Conservation (phyloP, 257 asterid species). For the Paulownia fortunei region DNA sequence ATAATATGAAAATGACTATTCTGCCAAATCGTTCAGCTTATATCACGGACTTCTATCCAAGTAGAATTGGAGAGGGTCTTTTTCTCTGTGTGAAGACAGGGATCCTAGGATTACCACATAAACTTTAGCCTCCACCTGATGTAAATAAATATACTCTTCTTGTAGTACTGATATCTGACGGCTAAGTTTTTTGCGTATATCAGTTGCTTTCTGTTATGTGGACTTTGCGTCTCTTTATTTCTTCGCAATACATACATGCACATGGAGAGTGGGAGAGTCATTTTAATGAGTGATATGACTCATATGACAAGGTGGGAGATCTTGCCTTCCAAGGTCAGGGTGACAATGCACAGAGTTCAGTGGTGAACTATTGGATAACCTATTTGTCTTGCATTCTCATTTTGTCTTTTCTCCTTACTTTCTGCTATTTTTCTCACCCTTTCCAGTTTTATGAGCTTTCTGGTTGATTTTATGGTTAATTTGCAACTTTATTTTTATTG, state of each 20-base stretch:
- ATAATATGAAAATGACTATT: background rate
- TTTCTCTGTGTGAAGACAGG: background rate
- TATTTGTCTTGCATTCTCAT: conserved; percentile 10
- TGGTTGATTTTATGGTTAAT: conserved; percentile 25
- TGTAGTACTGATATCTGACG: conserved; percentile 1
- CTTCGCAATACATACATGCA: conserved; percentile 2
- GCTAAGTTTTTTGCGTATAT: conserved; percentile 13
- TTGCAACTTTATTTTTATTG: conserved; percentile 13
- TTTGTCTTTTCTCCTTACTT: background rate
- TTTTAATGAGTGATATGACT: background rate
- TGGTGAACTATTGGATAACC: conserved; percentile 5
- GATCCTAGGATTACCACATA: background rate
- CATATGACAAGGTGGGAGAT: conserved; percentile 13
- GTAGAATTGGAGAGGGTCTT: background rate
- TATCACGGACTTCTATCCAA: background rate
- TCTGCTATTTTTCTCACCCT: background rate
- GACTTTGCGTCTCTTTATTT: background rate
- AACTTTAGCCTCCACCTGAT: conserved; percentile 13
- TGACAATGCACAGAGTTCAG: background rate
- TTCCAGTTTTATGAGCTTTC: conserved; percentile 3
- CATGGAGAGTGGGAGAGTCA: conserved; percentile 20
- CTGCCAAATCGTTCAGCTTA: conserved; percentile 16
- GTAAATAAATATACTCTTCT: conserved; percentile 7
- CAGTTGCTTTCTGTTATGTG: background rate
- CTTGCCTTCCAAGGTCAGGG: conserved; percentile 8